These are phyloP conservation scores for Phyllosticta capitalensis DNA, from an alignment of 2,329 filamentous ascomycete genomes.

Conservation along the genomic window DNA sequence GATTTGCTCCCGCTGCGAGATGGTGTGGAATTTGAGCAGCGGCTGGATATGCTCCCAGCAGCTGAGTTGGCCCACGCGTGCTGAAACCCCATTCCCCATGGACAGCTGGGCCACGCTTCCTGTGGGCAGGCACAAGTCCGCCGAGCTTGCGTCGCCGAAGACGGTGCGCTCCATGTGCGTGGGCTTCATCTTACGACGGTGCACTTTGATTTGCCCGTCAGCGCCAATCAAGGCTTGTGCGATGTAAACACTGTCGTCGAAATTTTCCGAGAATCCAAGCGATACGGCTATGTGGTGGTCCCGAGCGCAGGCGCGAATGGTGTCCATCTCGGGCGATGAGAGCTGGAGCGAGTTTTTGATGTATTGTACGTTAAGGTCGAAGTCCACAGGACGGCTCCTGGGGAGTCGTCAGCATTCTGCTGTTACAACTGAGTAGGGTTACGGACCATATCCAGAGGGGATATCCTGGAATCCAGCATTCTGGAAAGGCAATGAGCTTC, in stretches of 20 bases:
- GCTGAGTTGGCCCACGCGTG: conserved; percentile 25
- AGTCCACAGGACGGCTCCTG: conserved; percentile 35
- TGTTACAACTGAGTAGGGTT: background rate
- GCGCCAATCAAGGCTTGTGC: conserved; percentile 28
- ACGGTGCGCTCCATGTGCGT: conserved; percentile 37
- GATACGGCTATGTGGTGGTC: conserved; percentile 26
- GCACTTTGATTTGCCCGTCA: conserved; percentile 25
- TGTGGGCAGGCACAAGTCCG: too few relatives aligned
- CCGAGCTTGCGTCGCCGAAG: conserved; percentile 29
- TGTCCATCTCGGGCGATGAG: conserved; percentile 34
- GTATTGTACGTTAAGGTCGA: conserved; percentile 30
- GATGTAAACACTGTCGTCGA: conserved; percentile 31
- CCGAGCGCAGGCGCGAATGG: conserved; percentile 28
- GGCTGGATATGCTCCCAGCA: conserved; percentile 37
- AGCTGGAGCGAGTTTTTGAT: conserved; percentile 35
- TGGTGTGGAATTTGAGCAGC: conserved; percentile 35
- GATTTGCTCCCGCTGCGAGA: conserved; percentile 29
- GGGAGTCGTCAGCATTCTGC: conserved; percentile 1
- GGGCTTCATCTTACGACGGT: conserved; percentile 33
- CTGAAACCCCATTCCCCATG: conserved; percentile 16
- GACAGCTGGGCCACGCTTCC: too few relatives aligned
- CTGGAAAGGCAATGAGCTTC: conserved; percentile 43
- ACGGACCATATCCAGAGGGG: conserved; percentile 39
- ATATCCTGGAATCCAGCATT: conserved; percentile 39
- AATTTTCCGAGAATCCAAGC: conserved; percentile 33